Percentiles rank a stretch among this genome's conserved stretches.
phyloP scores from a whole-genome alignment of 345 rosid genomes.

The Rubroshorea leprosula region DNA sequence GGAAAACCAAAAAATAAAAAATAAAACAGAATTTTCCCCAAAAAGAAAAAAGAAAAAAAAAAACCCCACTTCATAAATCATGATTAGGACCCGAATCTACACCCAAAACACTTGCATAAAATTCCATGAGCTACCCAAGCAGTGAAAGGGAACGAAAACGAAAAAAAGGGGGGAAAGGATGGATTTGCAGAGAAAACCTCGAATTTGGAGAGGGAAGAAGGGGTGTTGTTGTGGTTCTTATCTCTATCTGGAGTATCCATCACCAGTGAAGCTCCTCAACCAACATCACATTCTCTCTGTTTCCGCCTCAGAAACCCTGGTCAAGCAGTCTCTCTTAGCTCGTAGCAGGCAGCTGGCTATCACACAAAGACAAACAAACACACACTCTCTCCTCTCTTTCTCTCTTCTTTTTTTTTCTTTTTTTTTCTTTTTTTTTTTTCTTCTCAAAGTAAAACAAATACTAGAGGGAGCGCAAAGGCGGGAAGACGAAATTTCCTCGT shows the following conservation, averaged over 20 bases:
- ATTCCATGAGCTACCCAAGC: too few species aligned
- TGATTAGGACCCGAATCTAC: neutral
- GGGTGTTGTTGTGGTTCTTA: constrained; percentile 30
- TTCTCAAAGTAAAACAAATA: too few species aligned
- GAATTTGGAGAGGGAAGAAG: constrained; percentile 32
- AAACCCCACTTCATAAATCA: constrained; percentile 1
- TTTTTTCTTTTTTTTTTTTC: too few species aligned
- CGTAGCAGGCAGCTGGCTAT: neutral
- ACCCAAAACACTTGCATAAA: neutral
- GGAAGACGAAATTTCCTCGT: constrained; percentile 6
- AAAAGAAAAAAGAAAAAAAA: neutral
- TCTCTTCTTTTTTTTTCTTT: too few species aligned
- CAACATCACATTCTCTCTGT: constrained; percentile 7
- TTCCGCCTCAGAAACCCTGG: neutral
- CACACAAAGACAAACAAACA: neutral
- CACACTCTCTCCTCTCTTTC: neutral
- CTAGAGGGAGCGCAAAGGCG: constrained; percentile 14
- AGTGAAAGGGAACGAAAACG: neutral
- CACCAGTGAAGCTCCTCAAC: constrained; percentile 19
- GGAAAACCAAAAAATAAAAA: neutral
- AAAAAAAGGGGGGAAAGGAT: neutral
- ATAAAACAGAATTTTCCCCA: neutral
- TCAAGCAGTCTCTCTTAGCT: neutral
- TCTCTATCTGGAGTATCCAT: constrained; percentile 63
- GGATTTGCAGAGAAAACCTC: constrained; percentile 33